These are phyloP conservation scores for Brassica nigra DNA, from an alignment of 345 rosid species.

Conservation along the genomic window DNA sequence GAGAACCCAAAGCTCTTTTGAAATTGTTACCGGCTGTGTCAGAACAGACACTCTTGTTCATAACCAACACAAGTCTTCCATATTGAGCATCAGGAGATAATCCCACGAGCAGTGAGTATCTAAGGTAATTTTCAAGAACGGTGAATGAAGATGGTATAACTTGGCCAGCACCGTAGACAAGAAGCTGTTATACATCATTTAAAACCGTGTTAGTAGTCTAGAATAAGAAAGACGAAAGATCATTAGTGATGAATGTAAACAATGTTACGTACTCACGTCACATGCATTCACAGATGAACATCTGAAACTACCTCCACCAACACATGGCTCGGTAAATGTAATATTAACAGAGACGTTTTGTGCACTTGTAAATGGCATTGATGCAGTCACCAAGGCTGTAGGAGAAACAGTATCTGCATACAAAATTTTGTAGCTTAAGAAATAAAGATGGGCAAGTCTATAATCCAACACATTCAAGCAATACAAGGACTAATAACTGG, in stretches of 20 bases:
- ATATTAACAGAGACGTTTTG: constrained; percentile 70
- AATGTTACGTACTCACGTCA: constrained; percentile 80
- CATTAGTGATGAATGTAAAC: constrained; percentile 18
- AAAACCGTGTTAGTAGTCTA: background rate
- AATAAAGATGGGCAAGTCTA: constrained; percentile 12
- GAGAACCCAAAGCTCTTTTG: constrained; percentile 65
- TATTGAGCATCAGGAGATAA: constrained; percentile 54
- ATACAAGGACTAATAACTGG: background rate
- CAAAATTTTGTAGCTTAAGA: background rate
- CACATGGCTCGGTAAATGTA: constrained; percentile 77
- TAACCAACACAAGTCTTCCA: constrained; percentile 70
- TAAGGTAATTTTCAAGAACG: constrained; percentile 56
- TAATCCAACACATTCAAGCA: background rate
- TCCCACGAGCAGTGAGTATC: constrained; percentile 69
- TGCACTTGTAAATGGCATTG: constrained; percentile 73
- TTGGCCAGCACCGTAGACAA: constrained; percentile 88
- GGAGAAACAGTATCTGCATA: constrained; percentile 82
- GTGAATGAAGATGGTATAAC: constrained; percentile 75
- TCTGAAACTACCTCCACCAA: constrained; percentile 68
- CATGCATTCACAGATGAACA: constrained; percentile 80
- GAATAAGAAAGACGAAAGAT: constrained; percentile 11
- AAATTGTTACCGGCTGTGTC: constrained; percentile 80
- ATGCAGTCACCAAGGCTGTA: constrained; percentile 64
- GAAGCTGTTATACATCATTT: constrained; percentile 57
- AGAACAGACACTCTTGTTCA: constrained; percentile 70